phyloP scores from a whole-genome alignment of 495 filamentous ascomycete species.

The Terfezia claveryi region DNA sequence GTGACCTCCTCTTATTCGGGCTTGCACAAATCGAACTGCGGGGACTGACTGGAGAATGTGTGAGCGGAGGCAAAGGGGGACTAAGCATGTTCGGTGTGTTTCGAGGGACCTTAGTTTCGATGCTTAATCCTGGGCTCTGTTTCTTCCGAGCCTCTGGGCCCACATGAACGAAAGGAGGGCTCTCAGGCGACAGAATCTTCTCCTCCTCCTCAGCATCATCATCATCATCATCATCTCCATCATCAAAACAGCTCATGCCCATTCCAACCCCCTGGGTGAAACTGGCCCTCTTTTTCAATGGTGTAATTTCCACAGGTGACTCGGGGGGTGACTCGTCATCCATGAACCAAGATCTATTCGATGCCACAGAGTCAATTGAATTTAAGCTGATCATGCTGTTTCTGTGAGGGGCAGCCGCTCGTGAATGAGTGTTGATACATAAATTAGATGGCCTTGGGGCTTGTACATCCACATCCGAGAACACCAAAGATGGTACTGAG shows the following conservation, averaged over 20 bases:
- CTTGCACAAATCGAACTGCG: not conserved
- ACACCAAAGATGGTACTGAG: not conserved
- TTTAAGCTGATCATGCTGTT: not conserved
- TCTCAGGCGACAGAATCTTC: not conserved
- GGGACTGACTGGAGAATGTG: not conserved
- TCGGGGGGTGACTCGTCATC: not conserved
- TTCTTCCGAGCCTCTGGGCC: not conserved
- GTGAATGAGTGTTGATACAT: not conserved
- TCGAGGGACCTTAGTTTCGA: not conserved
- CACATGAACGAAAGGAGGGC: not conserved
- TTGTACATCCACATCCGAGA: not conserved
- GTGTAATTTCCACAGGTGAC: not conserved
- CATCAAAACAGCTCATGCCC: not conserved
- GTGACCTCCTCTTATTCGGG: slow-evolving; percentile 7
- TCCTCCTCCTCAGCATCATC: not conserved
- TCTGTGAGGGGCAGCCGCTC: not conserved
- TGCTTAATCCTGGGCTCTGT: not conserved
- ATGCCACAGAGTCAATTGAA: not conserved
- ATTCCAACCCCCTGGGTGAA: not conserved
- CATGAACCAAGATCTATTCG: not conserved
- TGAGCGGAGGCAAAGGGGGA: not conserved
- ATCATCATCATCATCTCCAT: not conserved
- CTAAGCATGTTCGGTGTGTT: not conserved
- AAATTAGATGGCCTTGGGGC: not conserved
- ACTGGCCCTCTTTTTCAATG: not conserved